A percentile compares a stretch with the other conserved stretches of the same genome.
phyloP scores from a whole-genome alignment of 768 basidiomycete species.

The Suillus paluster region DNA sequence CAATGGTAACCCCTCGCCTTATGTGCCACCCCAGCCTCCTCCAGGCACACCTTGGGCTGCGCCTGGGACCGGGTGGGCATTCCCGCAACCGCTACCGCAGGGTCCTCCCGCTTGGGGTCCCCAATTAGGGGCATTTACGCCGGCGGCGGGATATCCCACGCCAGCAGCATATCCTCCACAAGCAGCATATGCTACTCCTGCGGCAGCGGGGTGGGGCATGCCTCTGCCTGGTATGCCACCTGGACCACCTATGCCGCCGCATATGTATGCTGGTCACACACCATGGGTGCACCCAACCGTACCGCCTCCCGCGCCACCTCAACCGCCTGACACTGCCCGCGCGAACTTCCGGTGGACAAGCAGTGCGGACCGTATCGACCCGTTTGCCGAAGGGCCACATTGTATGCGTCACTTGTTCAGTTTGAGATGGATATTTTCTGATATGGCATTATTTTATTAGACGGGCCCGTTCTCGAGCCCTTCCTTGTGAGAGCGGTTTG shows the following conservation, averaged over 20 bases:
- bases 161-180: neutral
- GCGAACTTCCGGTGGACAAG: conserved; percentile 34
- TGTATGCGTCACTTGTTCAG: conserved; percentile 37
- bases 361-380: conserved; percentile 37
- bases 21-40: conserved; percentile 26
- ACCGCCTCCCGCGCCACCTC: conserved; percentile 24
- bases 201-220: conserved; percentile 29
- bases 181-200: conserved; percentile 23
- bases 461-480: conserved; percentile 74
- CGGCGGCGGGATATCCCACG: conserved; percentile 1
- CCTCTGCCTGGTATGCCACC: conserved; percentile 16
- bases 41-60: conserved; percentile 23
- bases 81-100: conserved; percentile 36
- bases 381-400: conserved; percentile 45
- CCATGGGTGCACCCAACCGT: conserved; percentile 31
- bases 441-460: conserved; percentile 36
- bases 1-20: conserved; percentile 28
- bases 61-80: conserved; percentile 30
- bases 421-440: conserved; percentile 7
- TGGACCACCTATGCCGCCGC: conserved; percentile 23
- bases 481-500: conserved; percentile 55
- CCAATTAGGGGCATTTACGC: neutral
- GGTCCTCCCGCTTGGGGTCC: conserved; percentile 28
- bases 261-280: conserved; percentile 26
- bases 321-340: conserved; percentile 27